Conservation (phyloP, 208 protist genomes). For the Acanthamoeba culbertsoni region DNA sequence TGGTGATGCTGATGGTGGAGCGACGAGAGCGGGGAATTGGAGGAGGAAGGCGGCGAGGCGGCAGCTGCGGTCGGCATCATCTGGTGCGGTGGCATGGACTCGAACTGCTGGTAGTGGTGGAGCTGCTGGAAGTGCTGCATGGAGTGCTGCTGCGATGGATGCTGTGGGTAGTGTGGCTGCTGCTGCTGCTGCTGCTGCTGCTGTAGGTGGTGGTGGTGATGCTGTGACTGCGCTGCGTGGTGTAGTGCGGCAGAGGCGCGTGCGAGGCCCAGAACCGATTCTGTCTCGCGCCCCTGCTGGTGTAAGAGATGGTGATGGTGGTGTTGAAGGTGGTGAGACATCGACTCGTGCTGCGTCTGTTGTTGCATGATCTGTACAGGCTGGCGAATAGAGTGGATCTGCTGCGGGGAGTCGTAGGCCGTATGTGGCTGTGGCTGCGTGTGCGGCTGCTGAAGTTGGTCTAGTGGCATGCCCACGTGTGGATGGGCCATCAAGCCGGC, state of each 20-base stretch:
- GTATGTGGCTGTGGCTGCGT: not conserved
- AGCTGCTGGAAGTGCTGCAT: not conserved
- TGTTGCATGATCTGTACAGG: not conserved
- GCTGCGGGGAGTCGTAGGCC: not conserved
- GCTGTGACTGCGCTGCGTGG: not conserved
- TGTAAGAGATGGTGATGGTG: not conserved
- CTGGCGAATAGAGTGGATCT: not conserved
- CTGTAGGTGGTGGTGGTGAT: not conserved
- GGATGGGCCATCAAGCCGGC: not conserved
- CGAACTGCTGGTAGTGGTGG: not conserved
- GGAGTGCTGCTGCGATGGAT: not conserved
- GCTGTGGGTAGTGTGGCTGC: not conserved
- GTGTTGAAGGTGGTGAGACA: not conserved
- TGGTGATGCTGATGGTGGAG: not conserved
- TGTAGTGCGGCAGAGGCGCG: not conserved
- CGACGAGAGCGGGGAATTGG: not conserved
- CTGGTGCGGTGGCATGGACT: not conserved
- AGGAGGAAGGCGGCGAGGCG: not conserved
- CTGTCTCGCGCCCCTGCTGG: not conserved
- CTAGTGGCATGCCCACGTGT: not conserved
- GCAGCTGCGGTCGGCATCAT: not conserved
- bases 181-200: not conserved
- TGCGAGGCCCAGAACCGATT: not conserved
- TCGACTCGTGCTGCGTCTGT: not conserved
- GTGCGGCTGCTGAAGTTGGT: not conserved